Evolutionary conservation across 768 basidiomycete species (phyloP), one percentile per base, ranked within the genome.

Genomic region (Clathrus columnatus): DNA sequence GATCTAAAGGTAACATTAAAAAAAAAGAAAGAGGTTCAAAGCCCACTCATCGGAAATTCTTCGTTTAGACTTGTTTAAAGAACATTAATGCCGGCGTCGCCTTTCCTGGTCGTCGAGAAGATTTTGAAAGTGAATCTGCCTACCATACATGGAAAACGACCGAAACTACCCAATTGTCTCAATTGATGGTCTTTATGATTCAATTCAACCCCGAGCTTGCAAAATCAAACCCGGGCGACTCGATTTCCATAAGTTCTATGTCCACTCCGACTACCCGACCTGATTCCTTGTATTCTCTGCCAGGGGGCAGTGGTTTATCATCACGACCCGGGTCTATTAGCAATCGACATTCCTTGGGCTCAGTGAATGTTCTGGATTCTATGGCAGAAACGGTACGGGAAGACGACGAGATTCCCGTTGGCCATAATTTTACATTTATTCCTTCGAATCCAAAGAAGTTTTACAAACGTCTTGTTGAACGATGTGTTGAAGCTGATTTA

Each of bases 161-260:
- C 17, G 95, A 98, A 71, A 85, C 88, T 0, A 78, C 87, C 0
- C 82, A 86, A 58, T 73, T 98, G 4, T 91, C 91, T 24, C 90
- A 95, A 66, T 77, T 92, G 51, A 90, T 96, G 77, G 75, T 95
- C 42, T 73, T 81, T 23, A 88, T 97, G 85, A 81, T 90, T 51
- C 79, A 90, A 62, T 73, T 82, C 58, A 93, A 94, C 58, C 92
- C 93, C 0, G 84, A 88, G 57, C 79, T 95, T 6, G 88, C 90
- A 17, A 90, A 87, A 66, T 84, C 87, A 4, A 80, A 82, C 3
- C 78, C 85, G 1, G 71, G 80, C 4, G 85, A 85, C 29, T 70
- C 69, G 4, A 36, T 11, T 36, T 36, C 36, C n/a, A 64, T 72
- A 11, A 69, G 74, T 5, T 59, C 71, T 4, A 23, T 64, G 16